A percentile compares a stretch with the other conserved stretches of the same genome.
phyloP scores from a whole-genome alignment of 1,139 yeast genomes.

The Saccharomycopsis hybrid region DNA sequence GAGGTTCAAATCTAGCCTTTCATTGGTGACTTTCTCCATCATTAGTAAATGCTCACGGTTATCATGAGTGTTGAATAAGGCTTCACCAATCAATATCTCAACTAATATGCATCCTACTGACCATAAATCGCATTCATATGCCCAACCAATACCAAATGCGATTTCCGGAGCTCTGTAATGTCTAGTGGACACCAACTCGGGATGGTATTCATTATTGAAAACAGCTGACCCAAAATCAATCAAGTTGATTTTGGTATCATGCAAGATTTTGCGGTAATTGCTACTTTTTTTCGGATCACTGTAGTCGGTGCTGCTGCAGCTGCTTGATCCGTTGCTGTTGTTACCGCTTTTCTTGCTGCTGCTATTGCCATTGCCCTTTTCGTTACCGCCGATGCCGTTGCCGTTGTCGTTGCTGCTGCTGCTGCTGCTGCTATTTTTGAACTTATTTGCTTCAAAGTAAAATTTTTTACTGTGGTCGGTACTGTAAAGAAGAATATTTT shows the following conservation, averaged over 20 bases:
- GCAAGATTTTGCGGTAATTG: constrained; percentile 41
- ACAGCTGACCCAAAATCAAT: constrained; percentile 97
- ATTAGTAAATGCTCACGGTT: constrained; percentile 90
- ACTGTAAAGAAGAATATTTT: constrained; percentile 74
- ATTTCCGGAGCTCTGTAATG: constrained; percentile 98
- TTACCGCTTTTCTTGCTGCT: neutral
- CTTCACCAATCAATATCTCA: constrained; percentile 92
- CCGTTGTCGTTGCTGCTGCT: neutral
- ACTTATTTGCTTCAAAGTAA: constrained; percentile 6
- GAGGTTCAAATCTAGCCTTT: constrained; percentile 28
- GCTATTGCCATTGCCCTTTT: neutral
- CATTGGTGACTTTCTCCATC: constrained; percentile 74
- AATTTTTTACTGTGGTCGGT: constrained; percentile 35
- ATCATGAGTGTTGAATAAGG: constrained; percentile 90
- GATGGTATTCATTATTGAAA: constrained; percentile 89
- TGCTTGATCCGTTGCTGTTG: neutral
- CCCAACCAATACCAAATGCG: constrained; percentile 89
- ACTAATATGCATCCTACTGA: constrained; percentile 90
- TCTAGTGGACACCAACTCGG: constrained; percentile 85
- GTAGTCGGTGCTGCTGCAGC: neutral
- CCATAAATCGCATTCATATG: constrained; percentile 93
- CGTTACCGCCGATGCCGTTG: too few species aligned
- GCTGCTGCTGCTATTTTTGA: neutral
- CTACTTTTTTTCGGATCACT: neutral
- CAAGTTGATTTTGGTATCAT: constrained; percentile 75